Evolutionary conservation across 257 asterid genomes (phyloP), one percentile per base, ranked within the genome.

Genomic region (Nicotiana attenuata): DNA sequence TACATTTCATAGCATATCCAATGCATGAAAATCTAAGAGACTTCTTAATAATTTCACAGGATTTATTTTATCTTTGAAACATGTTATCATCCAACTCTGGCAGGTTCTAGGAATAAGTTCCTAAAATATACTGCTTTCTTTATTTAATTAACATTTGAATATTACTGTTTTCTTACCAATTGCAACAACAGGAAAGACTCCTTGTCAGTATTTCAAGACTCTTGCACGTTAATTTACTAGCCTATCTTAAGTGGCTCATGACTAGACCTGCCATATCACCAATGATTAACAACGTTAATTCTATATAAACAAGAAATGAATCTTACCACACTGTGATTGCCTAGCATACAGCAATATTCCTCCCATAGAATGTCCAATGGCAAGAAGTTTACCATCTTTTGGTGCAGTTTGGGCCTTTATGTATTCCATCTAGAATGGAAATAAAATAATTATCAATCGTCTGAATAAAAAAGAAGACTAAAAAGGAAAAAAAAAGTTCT

Each of bases 281-380:
- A 4, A 75, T 7, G 26, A 7, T 24, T 75, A 50, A 50, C 63
- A 75, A 7, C 1, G 1, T 26, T 75, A 75, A 50, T 26, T 75
- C 45, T 17, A 50, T 16, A 26, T 24, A 47, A 73, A 75, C 80
- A 50, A 15, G n/a, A 3, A 71, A 47, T 71, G 38, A 8, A 60
- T 66, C 98, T 86, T 90, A 96, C 99, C 92, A 86, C 84, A 93
- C 88, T 90, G 90, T 20, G 98, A 93, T 69, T 92, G 85, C 98
- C 91, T 91, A 81, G 98, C 97, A 86, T 94, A 96, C 76, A 96
- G 89, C 87, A 96, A 85, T 81, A 96, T 96, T 57, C 99, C 99
- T 77, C 99, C 99, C 98, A 94, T 94, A 68, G 98, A 94, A 87
- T 96, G 98, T 82, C 99, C 99, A 82, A 94, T 89, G 60, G 98